Base-by-base conservation (phyloP, 768 basidiomycete genomes). In the Termitomyces sp. region DNA sequence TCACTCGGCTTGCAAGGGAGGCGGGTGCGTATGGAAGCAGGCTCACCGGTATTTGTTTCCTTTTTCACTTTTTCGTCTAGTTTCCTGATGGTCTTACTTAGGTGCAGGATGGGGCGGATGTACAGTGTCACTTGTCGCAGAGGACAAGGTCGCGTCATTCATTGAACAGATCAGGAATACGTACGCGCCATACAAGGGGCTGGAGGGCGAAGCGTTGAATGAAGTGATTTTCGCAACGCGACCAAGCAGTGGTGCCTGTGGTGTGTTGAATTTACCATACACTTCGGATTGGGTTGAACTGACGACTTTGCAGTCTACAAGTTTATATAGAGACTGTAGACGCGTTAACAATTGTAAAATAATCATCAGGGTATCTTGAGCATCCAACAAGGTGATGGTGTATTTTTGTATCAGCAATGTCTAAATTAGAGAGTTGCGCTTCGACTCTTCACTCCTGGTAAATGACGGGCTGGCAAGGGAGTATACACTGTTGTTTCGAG, bases 21-120 rank as follows among this genome's bases (percentile, higher is more conserved):
- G 83, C 86, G 1, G 93, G 93, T 16, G 90, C 92, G 4, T 81
- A 85, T 62, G 94, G 93, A 6, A 86, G 86, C 62, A 81, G 93
- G 26, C 75, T 94, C n/a, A 95, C 94, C 20, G 91, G 91, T 86
- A 54, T 51, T 74, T 68, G 26, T 13, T 16, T 9, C 57, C n/a
- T 46, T 20, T 49, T 7, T 34, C 20, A 15, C 16, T 31, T 8
- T 48, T 22, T 50, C 16, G 55, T 3, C 10, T 39, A 15, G 22
- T 49, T 49, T 20, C 58, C 15, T 20, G 2, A 47, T 60, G 31
- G 44, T 52, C n/a, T n/a, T n/a, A n/a, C 12, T 26, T 47, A 90
- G 89, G 90, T 29, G 92, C 92, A 0, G 92, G 92, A 4, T 96
- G 92, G 92, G 94, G 94, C 37, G 93, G 93, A 5, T 94, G 92